Conservation (phyloP, 2,329 filamentous ascomycete genomes). For the Camillea tinctor region DNA sequence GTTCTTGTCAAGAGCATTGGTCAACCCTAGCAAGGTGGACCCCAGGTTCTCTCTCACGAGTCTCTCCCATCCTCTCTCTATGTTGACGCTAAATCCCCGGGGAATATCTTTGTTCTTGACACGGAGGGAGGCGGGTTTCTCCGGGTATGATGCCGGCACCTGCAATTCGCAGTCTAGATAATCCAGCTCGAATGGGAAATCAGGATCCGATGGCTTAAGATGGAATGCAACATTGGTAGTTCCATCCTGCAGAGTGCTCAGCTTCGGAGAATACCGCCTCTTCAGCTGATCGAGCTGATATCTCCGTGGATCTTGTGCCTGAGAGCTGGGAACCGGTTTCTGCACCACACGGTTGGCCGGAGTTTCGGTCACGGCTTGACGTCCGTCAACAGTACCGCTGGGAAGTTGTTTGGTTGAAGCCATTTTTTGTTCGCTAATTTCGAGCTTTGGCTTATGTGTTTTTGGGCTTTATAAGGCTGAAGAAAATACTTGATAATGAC, state of each 20-base stretch:
- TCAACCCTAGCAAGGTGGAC: slow-evolving; percentile 61
- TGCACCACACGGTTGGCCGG: slow-evolving; percentile 52
- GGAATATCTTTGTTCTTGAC: slow-evolving; percentile 70
- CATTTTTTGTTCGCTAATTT: too few relatives aligned
- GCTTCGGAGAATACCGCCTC: slow-evolving; percentile 58
- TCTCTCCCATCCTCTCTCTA: slow-evolving; percentile 70
- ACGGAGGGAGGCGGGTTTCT: slow-evolving; percentile 54
- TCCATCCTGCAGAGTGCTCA: slow-evolving; percentile 43
- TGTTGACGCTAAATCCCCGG: slow-evolving; percentile 70
- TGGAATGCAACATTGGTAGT: slow-evolving; percentile 61
- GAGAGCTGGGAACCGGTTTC: slow-evolving; percentile 64
- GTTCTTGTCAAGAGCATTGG: slow-evolving; percentile 70
- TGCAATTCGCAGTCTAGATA: slow-evolving; percentile 65
- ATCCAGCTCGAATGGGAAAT: slow-evolving; percentile 77
- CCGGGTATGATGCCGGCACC: slow-evolving; percentile 65
- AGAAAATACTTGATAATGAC: too few relatives aligned
- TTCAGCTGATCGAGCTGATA: slow-evolving; percentile 75
- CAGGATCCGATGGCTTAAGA: slow-evolving; percentile 73
- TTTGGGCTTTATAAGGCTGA: too few relatives aligned
- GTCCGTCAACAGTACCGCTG: slow-evolving; percentile 33
- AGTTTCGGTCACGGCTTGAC: slow-evolving; percentile 48
- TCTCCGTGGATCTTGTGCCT: slow-evolving; percentile 65
- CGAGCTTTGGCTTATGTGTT: too few relatives aligned
- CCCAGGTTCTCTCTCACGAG: slow-evolving; percentile 56
- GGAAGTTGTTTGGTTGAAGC: slow-evolving; percentile 35